These are phyloP conservation scores for Lentithecium fluviatile DNA, from an alignment of 495 filamentous ascomycete species.

Conservation along the genomic window DNA sequence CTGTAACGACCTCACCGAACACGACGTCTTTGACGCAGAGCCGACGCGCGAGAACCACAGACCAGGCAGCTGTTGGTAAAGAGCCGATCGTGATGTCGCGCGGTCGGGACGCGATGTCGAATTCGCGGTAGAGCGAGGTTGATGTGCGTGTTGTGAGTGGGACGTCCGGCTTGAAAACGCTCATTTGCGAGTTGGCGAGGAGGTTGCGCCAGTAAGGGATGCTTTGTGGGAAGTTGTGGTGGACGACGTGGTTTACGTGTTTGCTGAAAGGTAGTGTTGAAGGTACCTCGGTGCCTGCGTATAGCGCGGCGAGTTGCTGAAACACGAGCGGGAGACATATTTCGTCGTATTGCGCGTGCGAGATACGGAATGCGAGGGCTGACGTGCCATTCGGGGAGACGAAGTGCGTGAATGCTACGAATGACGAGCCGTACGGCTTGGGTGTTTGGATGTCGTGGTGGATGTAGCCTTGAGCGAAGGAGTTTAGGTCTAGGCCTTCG, in stretches of 20 bases:
- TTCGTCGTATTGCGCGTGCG: constrained; percentile 75
- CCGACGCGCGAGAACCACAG: constrained; percentile 55
- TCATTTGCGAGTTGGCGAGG: constrained; percentile 53
- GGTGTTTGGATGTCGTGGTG: constrained; percentile 51
- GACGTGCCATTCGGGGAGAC: constrained; percentile 51
- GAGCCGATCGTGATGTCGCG: constrained; percentile 57
- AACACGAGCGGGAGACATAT: constrained; percentile 65
- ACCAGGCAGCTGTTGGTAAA: constrained; percentile 63
- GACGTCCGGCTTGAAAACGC: constrained; percentile 42
- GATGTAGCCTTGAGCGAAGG: constrained; percentile 52
- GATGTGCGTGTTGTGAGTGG: constrained; percentile 38
- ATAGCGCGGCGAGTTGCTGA: constrained; percentile 53
- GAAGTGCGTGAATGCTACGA: constrained; percentile 61
- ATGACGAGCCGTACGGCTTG: constrained; percentile 60
- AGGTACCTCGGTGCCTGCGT: constrained; percentile 50
- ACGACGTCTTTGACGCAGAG: constrained; percentile 52
- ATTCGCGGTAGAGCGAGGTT: constrained; percentile 45
- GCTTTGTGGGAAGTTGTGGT: constrained; percentile 46
- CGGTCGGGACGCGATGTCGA: constrained; percentile 46
- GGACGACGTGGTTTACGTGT: constrained; percentile 55
- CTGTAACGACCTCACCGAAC: constrained; percentile 61
- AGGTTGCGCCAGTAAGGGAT: constrained; percentile 61
- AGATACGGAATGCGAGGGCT: constrained; percentile 65
- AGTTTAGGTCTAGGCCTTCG: constrained; percentile 49
- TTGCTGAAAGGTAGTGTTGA: constrained; percentile 55